Evolutionary conservation across 2,329 filamentous ascomycete genomes (phyloP).

Genomic region (Hansfordia pulvinata): DNA sequence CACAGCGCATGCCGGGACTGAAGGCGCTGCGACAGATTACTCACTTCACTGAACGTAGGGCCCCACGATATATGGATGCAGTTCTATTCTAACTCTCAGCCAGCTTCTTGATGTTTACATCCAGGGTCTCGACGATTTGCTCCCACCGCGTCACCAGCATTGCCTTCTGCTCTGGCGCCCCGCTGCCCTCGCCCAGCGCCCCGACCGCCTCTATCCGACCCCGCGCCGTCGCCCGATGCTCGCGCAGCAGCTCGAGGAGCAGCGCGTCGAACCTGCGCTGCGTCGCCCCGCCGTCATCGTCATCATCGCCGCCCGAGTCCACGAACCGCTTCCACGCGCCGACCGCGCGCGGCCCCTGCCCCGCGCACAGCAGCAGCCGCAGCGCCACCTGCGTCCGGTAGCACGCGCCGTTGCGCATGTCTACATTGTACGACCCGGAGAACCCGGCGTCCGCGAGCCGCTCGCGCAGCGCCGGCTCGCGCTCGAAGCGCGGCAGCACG

Average conservation of each 20-base stretch:
- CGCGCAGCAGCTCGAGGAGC: constrained; percentile 22
- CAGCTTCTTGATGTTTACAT: constrained; percentile 22
- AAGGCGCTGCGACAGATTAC: no score
- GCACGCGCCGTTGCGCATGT: constrained; percentile 33
- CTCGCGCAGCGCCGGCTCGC: constrained; percentile 19
- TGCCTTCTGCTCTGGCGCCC: constrained; percentile 20
- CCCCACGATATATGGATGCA: no score
- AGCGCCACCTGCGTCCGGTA: constrained; percentile 42
- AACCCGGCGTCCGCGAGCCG: constrained; percentile 31
- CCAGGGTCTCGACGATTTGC: constrained; percentile 25
- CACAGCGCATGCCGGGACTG: no score
- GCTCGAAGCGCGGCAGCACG: constrained; percentile 25
- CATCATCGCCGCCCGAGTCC: no score
- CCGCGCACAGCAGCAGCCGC: constrained; percentile 23
- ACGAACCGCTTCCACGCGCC: constrained; percentile 32
- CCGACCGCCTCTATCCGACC: constrained; percentile 16
- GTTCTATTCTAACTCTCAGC: no score
- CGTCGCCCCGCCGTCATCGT: constrained; percentile 29
- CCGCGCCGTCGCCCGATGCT: constrained; percentile 20
- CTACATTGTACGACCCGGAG: constrained; percentile 36
- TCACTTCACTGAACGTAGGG: no score
- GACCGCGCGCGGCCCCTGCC: no score
- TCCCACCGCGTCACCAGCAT: constrained; percentile 25
- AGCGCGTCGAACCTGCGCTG: constrained; percentile 23
- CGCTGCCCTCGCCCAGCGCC: constrained; percentile 10